Evolutionary conservation across 768 basidiomycete genomes (phyloP), one percentile per base, ranked within the genome.

Genomic region (Serendipita vermifera): DNA sequence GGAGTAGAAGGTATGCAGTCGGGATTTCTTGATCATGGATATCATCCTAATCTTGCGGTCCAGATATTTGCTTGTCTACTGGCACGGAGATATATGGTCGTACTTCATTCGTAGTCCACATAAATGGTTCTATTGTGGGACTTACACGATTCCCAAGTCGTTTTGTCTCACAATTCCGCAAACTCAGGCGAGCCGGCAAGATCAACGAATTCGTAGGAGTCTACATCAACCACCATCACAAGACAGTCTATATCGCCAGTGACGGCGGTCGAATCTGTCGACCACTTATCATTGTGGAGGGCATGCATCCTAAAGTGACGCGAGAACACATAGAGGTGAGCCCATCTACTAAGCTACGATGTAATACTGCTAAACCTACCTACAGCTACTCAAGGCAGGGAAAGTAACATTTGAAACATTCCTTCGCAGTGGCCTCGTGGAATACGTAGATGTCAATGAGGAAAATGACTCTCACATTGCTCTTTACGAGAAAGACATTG

Each of bases 391-490:
- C 56, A 93, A 93, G 67, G 78, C 80, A 62, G 84, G 81, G 32
- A 70, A 71, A 48, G 76, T 87, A 38, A 80, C 81, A 3, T 99
- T 99, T 65, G 94, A 99, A 67, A 91, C 93, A 67, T 98, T 99
- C 71, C 74, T 99, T 20, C 77, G 78, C 41, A 82, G 82, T 60
- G 96, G 96, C 29, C 77, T 99, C 13, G 90, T 98, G 58, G 96
- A 99, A 68, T 99, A 99, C 66, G 81, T 97, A 36, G 96, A 98
- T 66, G 93, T 97, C 55, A 99, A 99, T 67, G 96, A 99, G 70
- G 96, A 99, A 70, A 98, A 98, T 67, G 96, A 98, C 69, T 84
- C 93, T 17, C 85, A 85, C 67, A 94, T 99, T 62, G 92, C 96
- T 1, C 76, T 98, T 40, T 93, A 96, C 70, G 96, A 99, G 69